Base-by-base conservation (phyloP, 129 eudicot species). In the Gnaphalium uliginosum region DNA sequence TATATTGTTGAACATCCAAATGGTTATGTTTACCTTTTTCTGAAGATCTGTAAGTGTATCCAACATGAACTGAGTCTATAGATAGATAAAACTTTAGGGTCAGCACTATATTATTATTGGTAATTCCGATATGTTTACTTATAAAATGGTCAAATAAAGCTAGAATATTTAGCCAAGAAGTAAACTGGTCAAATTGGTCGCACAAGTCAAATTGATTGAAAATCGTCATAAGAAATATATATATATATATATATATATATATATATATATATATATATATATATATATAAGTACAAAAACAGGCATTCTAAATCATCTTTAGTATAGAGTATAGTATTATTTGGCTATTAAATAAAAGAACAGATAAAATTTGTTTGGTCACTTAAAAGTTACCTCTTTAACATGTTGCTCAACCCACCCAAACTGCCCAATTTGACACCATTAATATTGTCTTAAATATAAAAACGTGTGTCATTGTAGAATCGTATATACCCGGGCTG, bases 21-120 rank as follows among this genome's bases (percentile, higher is more conserved):
- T 8, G 23, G 27, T 51, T 39, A 64, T 29, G 0, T n/a, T n/a
- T 85, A 88, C 98, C 96, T 80, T 90, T 62, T 86, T 86, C 25
- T 90, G 95, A 51, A 90, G 96, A 78, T 88, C 96, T 29, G 90
- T 81, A 60, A 93, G 95, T 8, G 92, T 85, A 65, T 93, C 98
- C 83, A 93, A 78, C 98, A 93, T 93, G 81, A 39, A 69, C 53
- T 90, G 98, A 27, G 98, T 93, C 98, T 93, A 89, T 66, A 78
- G 11, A 68, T 29, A 46, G 15, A 69, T 68, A 51, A 10, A 72
- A 61, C 27, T n/a, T 22, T 17, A 2, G 64, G 4, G n/a, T 61
- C 13, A 62, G 48, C n/a, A 26, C 13, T 27, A 27, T 62, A 60
- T 58, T 19, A 60, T 58, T 19, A 22, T 66, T 66, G 75, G 21